phyloP scores from a whole-genome alignment of 495 filamentous ascomycete genomes.

The Geoglossum glabrum region DNA sequence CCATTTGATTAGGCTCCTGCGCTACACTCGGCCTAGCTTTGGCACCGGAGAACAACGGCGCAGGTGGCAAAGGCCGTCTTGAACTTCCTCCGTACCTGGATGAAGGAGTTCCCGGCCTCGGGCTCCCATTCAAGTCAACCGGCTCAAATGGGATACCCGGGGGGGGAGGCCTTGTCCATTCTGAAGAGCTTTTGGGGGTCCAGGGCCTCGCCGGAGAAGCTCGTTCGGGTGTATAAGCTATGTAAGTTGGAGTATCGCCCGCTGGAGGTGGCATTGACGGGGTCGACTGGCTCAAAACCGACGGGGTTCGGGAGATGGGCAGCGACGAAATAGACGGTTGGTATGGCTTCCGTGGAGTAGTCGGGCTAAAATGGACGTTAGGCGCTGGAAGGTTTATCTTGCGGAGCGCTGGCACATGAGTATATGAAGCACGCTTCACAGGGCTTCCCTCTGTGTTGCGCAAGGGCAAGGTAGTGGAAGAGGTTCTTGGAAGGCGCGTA shows the following conservation, averaged over 20 bases:
- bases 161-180: slow-evolving; percentile 49
- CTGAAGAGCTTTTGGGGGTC: slow-evolving; percentile 42
- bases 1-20: slow-evolving; percentile 15
- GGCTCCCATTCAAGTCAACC: slow-evolving; percentile 69
- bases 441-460: neutral
- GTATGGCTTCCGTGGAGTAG: slow-evolving; percentile 19
- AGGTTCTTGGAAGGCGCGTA: neutral
- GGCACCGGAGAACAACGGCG: slow-evolving; percentile 54
- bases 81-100: slow-evolving; percentile 73
- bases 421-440: neutral
- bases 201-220: slow-evolving; percentile 47
- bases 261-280: slow-evolving; percentile 36
- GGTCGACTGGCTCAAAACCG: slow-evolving; percentile 29
- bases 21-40: slow-evolving; percentile 26
- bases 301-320: slow-evolving; percentile 29
- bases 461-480: slow-evolving; percentile 2
- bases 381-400: slow-evolving; percentile 10
- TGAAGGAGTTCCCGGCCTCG: slow-evolving; percentile 75
- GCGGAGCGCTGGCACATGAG: neutral
- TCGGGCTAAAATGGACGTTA: slow-evolving; percentile 13
- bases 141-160: slow-evolving; percentile 59
- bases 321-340: slow-evolving; percentile 16
- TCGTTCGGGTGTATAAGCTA: slow-evolving; percentile 19
- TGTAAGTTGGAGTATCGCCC: slow-evolving; percentile 27
- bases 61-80: slow-evolving; percentile 71